phyloP scores from a whole-genome alignment of 257 asterid genomes.

The Gentiana dahurica region DNA sequence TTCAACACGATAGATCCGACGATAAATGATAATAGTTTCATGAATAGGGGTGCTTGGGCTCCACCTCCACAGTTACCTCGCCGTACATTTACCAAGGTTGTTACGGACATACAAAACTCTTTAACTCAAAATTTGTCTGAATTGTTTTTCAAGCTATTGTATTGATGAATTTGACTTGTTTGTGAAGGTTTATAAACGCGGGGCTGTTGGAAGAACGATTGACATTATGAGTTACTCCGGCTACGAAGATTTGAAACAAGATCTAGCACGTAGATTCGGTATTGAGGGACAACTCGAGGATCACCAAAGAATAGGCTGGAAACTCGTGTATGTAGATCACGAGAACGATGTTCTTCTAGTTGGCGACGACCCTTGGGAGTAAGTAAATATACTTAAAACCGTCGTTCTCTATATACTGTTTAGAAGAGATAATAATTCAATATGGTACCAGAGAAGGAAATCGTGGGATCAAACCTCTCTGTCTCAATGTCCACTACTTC shows the following conservation, averaged over 20 bases:
- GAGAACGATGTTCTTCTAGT: slow-evolving; percentile 76
- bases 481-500: too few relatives aligned
- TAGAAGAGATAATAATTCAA: too few relatives aligned
- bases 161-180: slow-evolving; percentile 12
- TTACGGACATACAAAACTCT: slow-evolving; percentile 3
- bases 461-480: too few relatives aligned
- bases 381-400: slow-evolving; percentile 14
- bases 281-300: slow-evolving; percentile 90
- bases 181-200: slow-evolving; percentile 91
- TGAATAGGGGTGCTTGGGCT: slow-evolving; percentile 73
- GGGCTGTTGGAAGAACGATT: slow-evolving; percentile 93
- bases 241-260: slow-evolving; percentile 84
- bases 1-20: slow-evolving; percentile 78
- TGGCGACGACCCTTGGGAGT: slow-evolving; percentile 86
- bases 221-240: slow-evolving; percentile 77
- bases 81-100: slow-evolving; percentile 84
- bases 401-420: background rate
- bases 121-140: background rate
- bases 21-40: slow-evolving; percentile 53
- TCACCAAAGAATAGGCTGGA: slow-evolving; percentile 82
- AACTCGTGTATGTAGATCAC: slow-evolving; percentile 86
- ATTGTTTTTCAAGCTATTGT: background rate
- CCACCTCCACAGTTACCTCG: slow-evolving; percentile 74
- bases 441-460: too few relatives aligned
- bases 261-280: slow-evolving; percentile 94